Evolutionary conservation across 2,329 filamentous ascomycete genomes (phyloP).

Genomic region (Colletotrichum trifolii): DNA sequence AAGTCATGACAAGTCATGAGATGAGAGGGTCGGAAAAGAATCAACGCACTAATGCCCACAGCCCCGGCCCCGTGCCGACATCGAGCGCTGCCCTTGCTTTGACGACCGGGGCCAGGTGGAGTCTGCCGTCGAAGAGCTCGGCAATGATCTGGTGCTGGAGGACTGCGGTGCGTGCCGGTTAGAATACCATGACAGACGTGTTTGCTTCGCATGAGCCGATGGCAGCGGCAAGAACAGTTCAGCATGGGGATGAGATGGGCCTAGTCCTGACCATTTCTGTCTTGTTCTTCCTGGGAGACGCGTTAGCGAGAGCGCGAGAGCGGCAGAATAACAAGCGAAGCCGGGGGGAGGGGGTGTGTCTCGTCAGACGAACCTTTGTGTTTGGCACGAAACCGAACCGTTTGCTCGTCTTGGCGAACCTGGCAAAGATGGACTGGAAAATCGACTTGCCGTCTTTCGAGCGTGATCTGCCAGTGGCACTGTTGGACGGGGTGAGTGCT

Average conservation of each 20-base stretch:
- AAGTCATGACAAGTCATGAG: background rate
- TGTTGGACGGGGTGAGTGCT: background rate
- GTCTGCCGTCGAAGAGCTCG: slow-evolving; percentile 43
- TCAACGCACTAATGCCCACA: slow-evolving; percentile 43
- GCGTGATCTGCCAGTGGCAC: slow-evolving; percentile 8
- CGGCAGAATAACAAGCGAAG: background rate
- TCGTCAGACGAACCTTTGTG: slow-evolving; percentile 25
- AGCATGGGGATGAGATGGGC: background rate
- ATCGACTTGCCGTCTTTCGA: slow-evolving; percentile 19
- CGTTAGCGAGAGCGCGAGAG: slow-evolving; percentile 2
- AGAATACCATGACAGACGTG: slow-evolving; percentile 1
- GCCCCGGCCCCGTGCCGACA: slow-evolving; percentile 44
- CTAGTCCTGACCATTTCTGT: slow-evolving; percentile 42
- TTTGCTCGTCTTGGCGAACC: slow-evolving; percentile 26
- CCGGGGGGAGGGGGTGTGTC: background rate
- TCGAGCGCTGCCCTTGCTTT: slow-evolving; percentile 43
- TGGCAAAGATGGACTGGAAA: slow-evolving; percentile 29
- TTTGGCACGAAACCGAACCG: slow-evolving; percentile 34
- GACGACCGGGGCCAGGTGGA: slow-evolving; percentile 42
- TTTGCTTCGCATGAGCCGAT: background rate
- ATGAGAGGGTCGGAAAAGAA: background rate
- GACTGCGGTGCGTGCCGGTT: slow-evolving; percentile 33
- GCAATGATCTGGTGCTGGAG: slow-evolving; percentile 44
- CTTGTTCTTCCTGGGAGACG: slow-evolving; percentile 42
- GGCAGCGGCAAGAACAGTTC: background rate